Conservation (phyloP, 1,139 yeast species). For the Saccharomyces hybrid region DNA sequence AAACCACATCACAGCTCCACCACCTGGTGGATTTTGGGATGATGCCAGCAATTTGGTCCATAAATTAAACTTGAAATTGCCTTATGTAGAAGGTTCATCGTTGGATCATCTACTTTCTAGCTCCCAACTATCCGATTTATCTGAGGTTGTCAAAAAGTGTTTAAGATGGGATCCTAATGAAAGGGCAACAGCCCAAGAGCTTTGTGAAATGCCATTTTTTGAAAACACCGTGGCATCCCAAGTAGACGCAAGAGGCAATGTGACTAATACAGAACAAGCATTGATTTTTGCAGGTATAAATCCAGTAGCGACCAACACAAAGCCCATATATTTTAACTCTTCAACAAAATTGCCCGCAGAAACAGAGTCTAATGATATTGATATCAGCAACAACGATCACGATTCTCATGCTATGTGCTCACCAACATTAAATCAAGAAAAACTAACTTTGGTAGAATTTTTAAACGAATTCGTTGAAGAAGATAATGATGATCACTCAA, state of each 20-base stretch:
- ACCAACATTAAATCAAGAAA: neutral
- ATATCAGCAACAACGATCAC: conserved; percentile 1
- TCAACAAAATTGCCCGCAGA: conserved; percentile 4
- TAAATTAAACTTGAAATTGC: conserved; percentile 47
- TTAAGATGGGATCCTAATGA: conserved; percentile 58
- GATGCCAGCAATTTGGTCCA: conserved; percentile 47
- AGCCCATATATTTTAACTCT: conserved; percentile 10
- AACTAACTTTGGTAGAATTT: neutral
- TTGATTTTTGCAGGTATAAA: conserved; percentile 23
- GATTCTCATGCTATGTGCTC: neutral
- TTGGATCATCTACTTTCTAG: conserved; percentile 36
- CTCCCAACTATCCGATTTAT: conserved; percentile 36
- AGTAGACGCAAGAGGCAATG: conserved; percentile 1
- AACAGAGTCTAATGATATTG: neutral
- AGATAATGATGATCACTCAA: conserved; percentile 5
- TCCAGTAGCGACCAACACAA: conserved; percentile 5
- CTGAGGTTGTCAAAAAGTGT: conserved; percentile 49
- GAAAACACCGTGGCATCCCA: conserved; percentile 33
- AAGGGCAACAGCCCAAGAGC: conserved; percentile 42
- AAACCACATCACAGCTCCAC: conserved; percentile 27
- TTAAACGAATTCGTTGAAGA: conserved; percentile 2
- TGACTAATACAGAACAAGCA: conserved; percentile 22
- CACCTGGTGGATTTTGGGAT: conserved; percentile 65
- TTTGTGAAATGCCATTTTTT: conserved; percentile 50
- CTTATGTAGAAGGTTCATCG: conserved; percentile 37